Evolutionary conservation across 495 filamentous ascomycete genomes (phyloP).

Genomic region (Xylaria palmicola): DNA sequence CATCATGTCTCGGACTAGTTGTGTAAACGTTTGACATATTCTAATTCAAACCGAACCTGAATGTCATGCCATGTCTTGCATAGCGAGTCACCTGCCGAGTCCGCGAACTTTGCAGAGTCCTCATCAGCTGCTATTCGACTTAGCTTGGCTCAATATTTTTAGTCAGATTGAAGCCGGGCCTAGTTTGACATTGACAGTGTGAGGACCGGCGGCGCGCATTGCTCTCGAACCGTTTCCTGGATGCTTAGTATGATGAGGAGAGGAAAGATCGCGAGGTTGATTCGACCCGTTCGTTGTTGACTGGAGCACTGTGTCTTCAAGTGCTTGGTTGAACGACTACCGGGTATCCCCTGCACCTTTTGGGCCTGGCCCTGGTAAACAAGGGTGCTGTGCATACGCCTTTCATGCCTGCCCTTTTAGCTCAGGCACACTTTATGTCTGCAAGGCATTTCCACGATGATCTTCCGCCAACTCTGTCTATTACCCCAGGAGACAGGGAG

Average conservation of each 20-base stretch:
- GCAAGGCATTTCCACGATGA: constrained; percentile 12
- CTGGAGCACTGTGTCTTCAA: not conserved
- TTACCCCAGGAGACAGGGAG: not conserved
- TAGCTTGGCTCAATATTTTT: not conserved
- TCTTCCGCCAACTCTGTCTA: not conserved
- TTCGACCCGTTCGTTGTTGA: constrained; percentile 6
- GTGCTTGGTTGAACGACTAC: constrained; percentile 11
- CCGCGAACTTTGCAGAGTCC: not conserved
- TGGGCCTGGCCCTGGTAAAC: not conserved
- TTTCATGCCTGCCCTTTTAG: constrained; percentile 5
- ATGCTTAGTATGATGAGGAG: not conserved
- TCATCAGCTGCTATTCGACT: too few species aligned
- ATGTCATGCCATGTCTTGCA: not conserved
- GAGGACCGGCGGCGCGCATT: not conserved
- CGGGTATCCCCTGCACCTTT: constrained; percentile 6
- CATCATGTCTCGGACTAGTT: not conserved
- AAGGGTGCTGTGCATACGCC: not conserved
- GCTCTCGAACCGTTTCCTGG: not conserved
- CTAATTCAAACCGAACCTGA: not conserved
- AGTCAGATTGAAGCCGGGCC: not conserved
- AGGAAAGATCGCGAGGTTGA: not conserved
- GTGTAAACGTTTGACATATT: not conserved
- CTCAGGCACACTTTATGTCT: constrained; percentile 12
- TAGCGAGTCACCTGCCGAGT: not conserved
- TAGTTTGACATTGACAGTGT: too few species aligned